Evolutionary conservation across 768 basidiomycete genomes (phyloP).

Genomic region (Leucosporidium yakuticum): DNA sequence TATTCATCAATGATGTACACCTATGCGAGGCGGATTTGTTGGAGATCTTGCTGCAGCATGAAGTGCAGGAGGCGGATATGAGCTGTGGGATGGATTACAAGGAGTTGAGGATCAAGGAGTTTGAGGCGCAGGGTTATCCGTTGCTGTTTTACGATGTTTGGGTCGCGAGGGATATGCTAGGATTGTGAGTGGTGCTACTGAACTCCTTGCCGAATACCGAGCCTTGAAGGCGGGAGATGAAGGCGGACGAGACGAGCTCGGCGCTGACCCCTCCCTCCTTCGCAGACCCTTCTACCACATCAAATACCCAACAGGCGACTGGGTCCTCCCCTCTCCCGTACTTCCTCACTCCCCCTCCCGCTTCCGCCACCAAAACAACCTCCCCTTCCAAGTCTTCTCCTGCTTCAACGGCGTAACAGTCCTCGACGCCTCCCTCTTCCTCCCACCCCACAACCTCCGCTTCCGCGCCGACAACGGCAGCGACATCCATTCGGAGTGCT

Average conservation of each 20-base stretch:
- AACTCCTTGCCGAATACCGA: background rate
- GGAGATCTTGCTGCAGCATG: constrained; percentile 44
- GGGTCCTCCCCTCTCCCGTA: constrained; percentile 25
- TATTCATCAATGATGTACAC: constrained; percentile 44
- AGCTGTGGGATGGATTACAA: constrained; percentile 45
- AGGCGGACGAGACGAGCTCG: too few relatives aligned
- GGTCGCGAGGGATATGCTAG: constrained; percentile 43
- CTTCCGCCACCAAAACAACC: constrained; percentile 35
- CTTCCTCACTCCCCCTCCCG: constrained; percentile 8
- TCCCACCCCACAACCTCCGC: constrained; percentile 40
- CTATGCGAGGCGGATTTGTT: constrained; percentile 40
- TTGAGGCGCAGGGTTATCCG: constrained; percentile 13
- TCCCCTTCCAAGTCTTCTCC: constrained; percentile 43
- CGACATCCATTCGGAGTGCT: constrained; percentile 18
- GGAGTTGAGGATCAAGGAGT: constrained; percentile 24
- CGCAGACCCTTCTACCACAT: constrained; percentile 35
- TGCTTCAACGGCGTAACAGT: constrained; percentile 41
- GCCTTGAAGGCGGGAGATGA: background rate
- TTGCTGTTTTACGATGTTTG: constrained; percentile 43
- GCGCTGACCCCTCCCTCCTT: background rate
- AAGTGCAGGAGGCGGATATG: constrained; percentile 42
- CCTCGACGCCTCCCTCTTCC: constrained; percentile 39
- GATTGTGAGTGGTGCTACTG: background rate
- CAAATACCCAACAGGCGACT: constrained; percentile 13
- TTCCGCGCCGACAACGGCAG: constrained; percentile 34